Conservation (phyloP, 148 eudicot genomes). For the Diospyros kaki region DNA sequence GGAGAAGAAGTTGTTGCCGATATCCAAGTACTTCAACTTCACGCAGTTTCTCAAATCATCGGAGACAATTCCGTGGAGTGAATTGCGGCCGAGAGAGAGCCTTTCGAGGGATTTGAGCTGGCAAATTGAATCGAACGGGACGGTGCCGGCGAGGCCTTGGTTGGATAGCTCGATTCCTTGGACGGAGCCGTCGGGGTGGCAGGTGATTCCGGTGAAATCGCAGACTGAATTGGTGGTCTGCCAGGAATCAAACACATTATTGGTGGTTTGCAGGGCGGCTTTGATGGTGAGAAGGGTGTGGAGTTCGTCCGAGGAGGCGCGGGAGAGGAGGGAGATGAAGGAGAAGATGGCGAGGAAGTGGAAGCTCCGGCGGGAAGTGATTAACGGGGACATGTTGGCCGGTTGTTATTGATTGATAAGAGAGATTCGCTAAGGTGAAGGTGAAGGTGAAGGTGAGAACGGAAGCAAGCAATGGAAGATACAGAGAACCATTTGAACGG, state of each 20-base stretch:
- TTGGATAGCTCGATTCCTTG: constrained; percentile 57
- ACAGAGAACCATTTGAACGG: too few species aligned
- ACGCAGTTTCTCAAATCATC: constrained; percentile 39
- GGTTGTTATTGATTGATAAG: too few species aligned
- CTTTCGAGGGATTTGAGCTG: constrained; percentile 43
- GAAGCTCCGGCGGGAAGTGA: too few species aligned
- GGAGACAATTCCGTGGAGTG: constrained; percentile 31
- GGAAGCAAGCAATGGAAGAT: too few species aligned
- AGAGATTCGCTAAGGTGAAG: too few species aligned
- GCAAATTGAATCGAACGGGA: constrained; percentile 54
- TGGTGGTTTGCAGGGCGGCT: too few species aligned
- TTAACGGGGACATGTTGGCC: too few species aligned
- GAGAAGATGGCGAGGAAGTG: too few species aligned
- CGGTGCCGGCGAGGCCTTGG: constrained; percentile 33
- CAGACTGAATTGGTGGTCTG: constrained; percentile 10
- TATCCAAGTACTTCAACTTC: constrained; percentile 49
- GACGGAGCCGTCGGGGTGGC: constrained; percentile 28
- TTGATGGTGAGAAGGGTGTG: too few species aligned
- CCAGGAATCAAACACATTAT: constrained; percentile 40
- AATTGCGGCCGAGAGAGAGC: constrained; percentile 63
- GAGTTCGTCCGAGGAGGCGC: too few species aligned
- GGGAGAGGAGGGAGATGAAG: too few species aligned
- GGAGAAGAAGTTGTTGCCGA: constrained; percentile 65
- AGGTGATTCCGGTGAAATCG: constrained; percentile 48
- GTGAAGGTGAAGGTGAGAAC: too few species aligned